Conservation (phyloP, 1,284 basidiomycete genomes). For the Leccinum solheimii region DNA sequence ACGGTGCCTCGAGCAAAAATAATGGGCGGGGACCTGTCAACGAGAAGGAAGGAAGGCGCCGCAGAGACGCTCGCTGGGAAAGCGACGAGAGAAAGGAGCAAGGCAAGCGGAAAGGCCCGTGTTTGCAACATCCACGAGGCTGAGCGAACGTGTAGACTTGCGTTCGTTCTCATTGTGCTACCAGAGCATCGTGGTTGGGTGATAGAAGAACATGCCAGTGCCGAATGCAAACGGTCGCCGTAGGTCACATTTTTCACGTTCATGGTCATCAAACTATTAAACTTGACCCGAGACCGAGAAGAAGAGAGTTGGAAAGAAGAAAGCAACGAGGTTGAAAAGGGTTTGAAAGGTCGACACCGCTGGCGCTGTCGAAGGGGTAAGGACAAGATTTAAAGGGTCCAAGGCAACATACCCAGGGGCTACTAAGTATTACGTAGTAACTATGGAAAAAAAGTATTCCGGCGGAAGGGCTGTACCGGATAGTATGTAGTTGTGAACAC, state of each 20-base stretch:
- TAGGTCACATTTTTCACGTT: constrained; percentile 1
- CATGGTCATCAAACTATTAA: constrained; percentile 6
- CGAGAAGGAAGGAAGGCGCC: constrained; percentile 5
- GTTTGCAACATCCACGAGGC: constrained; percentile 5
- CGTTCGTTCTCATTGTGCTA: constrained; percentile 3
- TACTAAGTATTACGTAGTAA: not conserved
- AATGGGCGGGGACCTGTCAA: not conserved
- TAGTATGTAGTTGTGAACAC: not conserved
- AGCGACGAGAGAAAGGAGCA: constrained; percentile 11
- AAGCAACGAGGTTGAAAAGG: constrained; percentile 6
- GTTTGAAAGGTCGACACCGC: not conserved
- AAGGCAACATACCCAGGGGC: not conserved
- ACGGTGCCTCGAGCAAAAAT: too few species aligned
- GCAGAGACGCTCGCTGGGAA: constrained; percentile 12
- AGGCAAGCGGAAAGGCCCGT: not conserved
- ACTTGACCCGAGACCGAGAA: not conserved
- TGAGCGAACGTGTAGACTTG: not conserved
- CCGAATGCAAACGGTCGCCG: not conserved
- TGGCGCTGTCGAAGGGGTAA: constrained; percentile 8
- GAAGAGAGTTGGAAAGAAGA: not conserved
- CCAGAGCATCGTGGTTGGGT: constrained; percentile 6
- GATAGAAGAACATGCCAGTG: constrained; percentile 3
- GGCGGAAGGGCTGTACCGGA: constrained; percentile 2
- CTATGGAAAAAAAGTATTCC: not conserved
- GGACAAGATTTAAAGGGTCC: not conserved